Base-by-base conservation (phyloP, 441 rosid species). In the Populus hybrid region DNA sequence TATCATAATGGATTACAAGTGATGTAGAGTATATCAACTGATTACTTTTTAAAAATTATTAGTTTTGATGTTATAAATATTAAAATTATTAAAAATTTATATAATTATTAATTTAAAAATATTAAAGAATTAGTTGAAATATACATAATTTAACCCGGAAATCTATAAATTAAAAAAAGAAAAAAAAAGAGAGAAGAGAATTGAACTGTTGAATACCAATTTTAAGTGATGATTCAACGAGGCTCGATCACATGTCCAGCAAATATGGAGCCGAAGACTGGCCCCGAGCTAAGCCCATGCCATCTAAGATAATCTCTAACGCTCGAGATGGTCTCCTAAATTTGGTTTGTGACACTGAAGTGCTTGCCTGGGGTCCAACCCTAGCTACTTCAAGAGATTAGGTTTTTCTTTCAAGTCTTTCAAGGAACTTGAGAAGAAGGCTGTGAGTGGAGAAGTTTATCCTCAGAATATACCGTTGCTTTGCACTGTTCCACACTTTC, bases 391-490 rank as follows among this genome's bases (percentile, higher is more conserved):
- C 70, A 67, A 20, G 16, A 24, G 70, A 28, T 24, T 1, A 8
- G 10, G 32, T 24, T 11, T 26, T 28, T 38, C 42, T 38, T 10
- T 11, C 18, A 5, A 12, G 10, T 26, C 18, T 66, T 8, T 1
- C 20, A 28, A 3, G n/a, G 38, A 5, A 24, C 70, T 30, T 30
- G 70, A 67, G 18, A 30, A 4, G 21, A 34, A 34, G 38, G 72
- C 30, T 1, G 6, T 73, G 74, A 73, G 86, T 77, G 84, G 83
- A 74, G 78, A 34, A 67, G 86, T 81, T 83, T 77, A 77, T 80
- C 72, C 85, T 72, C 42, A 57, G 85, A 74, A 83, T 77, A 83
- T 77, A 6, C 81, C 81, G 61, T 71, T 30, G 38, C 79, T 36
- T 75, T 54, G n/a, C 8, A 23, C 78, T 40, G 34, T 5, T 32